Conservation (phyloP, 139 green algal species). For the Micractinium sp. region DNA sequence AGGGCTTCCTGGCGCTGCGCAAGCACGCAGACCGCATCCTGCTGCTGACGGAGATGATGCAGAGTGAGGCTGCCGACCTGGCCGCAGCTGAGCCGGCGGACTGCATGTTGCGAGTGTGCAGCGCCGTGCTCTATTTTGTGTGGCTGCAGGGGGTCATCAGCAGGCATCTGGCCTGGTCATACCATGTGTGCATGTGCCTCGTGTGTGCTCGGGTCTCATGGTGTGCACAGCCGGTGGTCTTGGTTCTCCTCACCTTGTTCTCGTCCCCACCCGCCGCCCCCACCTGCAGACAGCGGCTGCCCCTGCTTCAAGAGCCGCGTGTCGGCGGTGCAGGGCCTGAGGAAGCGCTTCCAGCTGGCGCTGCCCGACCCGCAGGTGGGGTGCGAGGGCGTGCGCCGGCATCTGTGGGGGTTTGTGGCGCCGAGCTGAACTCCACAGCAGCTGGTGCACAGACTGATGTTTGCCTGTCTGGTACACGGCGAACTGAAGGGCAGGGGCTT, state of each 20-base stretch:
- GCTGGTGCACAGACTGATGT: background rate
- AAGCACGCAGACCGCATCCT: conserved; percentile 93
- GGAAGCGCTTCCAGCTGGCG: conserved; percentile 80
- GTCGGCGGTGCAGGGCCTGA: conserved; percentile 82
- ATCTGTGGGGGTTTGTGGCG: no score
- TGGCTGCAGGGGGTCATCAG: no score
- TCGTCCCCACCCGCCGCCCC: background rate
- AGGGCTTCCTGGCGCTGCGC: conserved; percentile 93
- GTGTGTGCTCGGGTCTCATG: no score
- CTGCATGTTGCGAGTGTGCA: background rate
- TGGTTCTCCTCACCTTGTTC: no score
- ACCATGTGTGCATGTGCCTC: no score
- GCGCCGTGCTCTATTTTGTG: no score
- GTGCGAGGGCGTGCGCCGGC: no score
- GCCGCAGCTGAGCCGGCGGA: no score
- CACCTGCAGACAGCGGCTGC: conserved; percentile 67
- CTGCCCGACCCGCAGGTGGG: conserved; percentile 61
- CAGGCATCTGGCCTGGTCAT: no score
- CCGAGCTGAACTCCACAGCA: background rate
- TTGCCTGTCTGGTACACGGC: background rate
- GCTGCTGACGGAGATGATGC: conserved; percentile 93
- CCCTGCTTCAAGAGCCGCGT: conserved; percentile 91
- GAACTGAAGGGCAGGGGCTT: no score
- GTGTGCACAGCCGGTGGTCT: no score
- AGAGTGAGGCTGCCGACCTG: conserved; percentile 4